A percentile compares a stretch with the other conserved stretches of the same genome.
Conservation (phyloP, 2,329 filamentous ascomycete genomes). For the Metarhizium rileyi region DNA sequence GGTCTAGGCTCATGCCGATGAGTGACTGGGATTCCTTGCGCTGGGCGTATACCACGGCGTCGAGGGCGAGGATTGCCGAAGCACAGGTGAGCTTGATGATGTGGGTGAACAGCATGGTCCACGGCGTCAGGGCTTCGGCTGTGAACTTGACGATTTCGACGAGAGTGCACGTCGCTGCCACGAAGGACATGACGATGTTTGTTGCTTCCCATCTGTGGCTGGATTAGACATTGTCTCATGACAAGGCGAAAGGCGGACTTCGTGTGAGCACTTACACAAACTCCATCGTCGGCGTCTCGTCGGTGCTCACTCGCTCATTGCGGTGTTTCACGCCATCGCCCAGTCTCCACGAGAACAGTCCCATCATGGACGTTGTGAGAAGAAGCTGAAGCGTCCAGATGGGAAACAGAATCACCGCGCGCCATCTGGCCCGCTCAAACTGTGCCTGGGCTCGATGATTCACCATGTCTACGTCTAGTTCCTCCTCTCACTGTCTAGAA, state of each 20-base stretch:
- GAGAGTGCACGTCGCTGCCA: constrained; percentile 36
- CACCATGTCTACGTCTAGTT: constrained; percentile 19
- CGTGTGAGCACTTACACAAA: constrained; percentile 32
- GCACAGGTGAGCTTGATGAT: constrained; percentile 39
- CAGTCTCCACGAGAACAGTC: constrained; percentile 43
- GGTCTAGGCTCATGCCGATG: constrained; percentile 39
- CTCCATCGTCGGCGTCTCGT: constrained; percentile 33
- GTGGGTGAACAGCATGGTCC: constrained; percentile 42
- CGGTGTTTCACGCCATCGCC: constrained; percentile 35
- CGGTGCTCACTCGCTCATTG: constrained; percentile 28
- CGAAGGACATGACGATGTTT: constrained; percentile 39
- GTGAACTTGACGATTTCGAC: constrained; percentile 37
- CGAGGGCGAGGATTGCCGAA: constrained; percentile 36
- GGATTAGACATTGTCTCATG: not conserved
- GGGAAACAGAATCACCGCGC: constrained; percentile 35
- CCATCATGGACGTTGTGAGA: constrained; percentile 36
- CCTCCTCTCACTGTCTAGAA: not conserved
- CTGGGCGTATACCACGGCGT: constrained; percentile 40
- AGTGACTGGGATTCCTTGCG: constrained; percentile 37
- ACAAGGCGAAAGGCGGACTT: not conserved
- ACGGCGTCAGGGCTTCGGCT: constrained; percentile 42
- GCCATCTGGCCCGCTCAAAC: constrained; percentile 43
- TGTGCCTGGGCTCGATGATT: constrained; percentile 41
- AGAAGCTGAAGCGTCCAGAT: constrained; percentile 39
- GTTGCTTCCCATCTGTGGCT: constrained; percentile 41